Conservation (phyloP, 768 basidiomycete genomes). For the Auricularia sp. region DNA sequence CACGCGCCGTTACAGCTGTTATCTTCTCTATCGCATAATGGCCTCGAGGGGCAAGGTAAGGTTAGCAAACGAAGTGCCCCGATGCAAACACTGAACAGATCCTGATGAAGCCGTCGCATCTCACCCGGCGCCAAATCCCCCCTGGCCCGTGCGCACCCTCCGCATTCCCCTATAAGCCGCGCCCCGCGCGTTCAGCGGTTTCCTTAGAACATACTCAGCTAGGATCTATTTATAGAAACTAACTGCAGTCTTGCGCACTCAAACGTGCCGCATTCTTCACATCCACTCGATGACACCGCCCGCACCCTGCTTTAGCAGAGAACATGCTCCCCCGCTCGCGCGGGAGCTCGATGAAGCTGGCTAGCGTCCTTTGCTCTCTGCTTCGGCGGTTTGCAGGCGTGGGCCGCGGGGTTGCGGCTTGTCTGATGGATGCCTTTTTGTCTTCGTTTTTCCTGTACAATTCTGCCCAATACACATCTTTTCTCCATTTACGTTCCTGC, state of each 20-base stretch:
- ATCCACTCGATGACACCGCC: not conserved
- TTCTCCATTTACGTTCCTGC: no score
- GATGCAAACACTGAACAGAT: no score
- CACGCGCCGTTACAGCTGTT: no score
- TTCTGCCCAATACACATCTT: not conserved
- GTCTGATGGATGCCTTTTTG: not conserved
- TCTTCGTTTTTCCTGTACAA: not conserved
- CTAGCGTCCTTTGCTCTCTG: not conserved
- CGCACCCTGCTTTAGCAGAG: not conserved
- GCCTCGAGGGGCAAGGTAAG: no score
- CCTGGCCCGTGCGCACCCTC: not conserved
- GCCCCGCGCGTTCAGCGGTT: not conserved
- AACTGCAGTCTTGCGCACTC: constrained; percentile 1
- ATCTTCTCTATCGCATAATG: no score
- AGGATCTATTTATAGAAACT: constrained; percentile 3
- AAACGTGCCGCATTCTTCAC: constrained; percentile 1
- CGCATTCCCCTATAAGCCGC: not conserved
- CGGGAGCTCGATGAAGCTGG: not conserved
- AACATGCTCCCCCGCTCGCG: not conserved
- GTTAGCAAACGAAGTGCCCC: no score
- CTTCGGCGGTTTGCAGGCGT: not conserved
- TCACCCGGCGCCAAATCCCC: no score
- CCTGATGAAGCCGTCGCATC: no score
- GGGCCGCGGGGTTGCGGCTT: not conserved
- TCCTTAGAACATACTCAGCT: constrained; percentile 2